Percentiles rank a stretch among this genome's conserved stretches.
These are phyloP conservation scores for Sarcodon sp. DNA, from an alignment of 768 basidiomycete species.

Conservation along the genomic window DNA sequence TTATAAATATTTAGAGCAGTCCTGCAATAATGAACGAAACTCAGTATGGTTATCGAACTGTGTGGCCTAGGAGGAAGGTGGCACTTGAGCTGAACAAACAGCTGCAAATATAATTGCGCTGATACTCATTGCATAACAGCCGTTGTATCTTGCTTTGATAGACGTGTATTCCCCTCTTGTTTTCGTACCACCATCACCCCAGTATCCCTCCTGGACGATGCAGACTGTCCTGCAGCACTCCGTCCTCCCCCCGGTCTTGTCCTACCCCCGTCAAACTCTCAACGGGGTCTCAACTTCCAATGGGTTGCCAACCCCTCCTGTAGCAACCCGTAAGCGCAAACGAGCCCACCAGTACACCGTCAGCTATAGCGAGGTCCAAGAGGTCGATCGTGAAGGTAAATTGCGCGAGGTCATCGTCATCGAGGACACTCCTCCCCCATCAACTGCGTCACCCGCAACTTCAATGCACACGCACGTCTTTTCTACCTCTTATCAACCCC, in stretches of 20 bases:
- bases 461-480: constrained; percentile 47
- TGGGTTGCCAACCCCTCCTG: constrained; percentile 58
- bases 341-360: constrained; percentile 71
- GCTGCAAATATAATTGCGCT: not conserved
- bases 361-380: constrained; percentile 81
- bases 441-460: constrained; percentile 62
- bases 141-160: constrained; percentile 6
- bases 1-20: no score
- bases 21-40: no score
- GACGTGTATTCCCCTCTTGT: constrained; percentile 12
- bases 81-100: constrained; percentile 9
- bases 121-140: not conserved
- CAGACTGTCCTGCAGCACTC: constrained; percentile 56
- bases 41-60: no score
- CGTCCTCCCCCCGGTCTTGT: constrained; percentile 44
- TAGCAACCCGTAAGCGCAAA: constrained; percentile 72
- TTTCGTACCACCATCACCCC: constrained; percentile 37
- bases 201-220: constrained; percentile 41
- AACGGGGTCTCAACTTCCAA: constrained; percentile 23
- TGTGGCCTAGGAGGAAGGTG: not conserved
- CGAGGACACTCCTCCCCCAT: constrained; percentile 82
- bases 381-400: constrained; percentile 67
- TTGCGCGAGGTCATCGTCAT: constrained; percentile 85
- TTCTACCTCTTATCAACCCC: constrained; percentile 74
- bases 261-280: constrained; percentile 52